Evolutionary conservation across 805 yeast genomes (phyloP).

Genomic region (Yarrowia yakushimensis): DNA sequence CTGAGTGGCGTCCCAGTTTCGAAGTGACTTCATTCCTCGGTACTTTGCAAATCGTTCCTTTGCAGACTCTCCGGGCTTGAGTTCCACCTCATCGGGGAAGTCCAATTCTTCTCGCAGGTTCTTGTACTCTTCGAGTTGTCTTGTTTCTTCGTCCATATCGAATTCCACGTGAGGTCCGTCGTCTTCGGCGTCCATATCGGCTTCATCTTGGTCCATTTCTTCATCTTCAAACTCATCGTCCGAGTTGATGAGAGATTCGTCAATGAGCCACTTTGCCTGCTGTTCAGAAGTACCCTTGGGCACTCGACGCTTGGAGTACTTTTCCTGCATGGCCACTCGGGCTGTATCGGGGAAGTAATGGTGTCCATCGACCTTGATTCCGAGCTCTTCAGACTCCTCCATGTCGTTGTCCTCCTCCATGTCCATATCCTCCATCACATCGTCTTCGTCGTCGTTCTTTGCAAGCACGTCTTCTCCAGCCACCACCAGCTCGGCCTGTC

Average conservation of each 20-base stretch:
- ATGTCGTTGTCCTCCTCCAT: conserved; percentile 34
- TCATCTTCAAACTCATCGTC: conserved; percentile 40
- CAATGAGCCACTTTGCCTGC: conserved; percentile 67
- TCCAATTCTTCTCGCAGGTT: conserved; percentile 74
- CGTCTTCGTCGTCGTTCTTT: background rate
- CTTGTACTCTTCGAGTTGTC: conserved; percentile 68
- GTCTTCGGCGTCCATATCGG: conserved; percentile 45
- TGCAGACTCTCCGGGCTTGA: conserved; percentile 72
- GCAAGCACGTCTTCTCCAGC: conserved; percentile 14
- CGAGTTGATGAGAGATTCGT: conserved; percentile 45
- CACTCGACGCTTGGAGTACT: conserved; percentile 41
- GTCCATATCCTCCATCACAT: conserved; percentile 31
- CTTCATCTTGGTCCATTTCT: conserved; percentile 34
- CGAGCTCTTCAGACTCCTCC: conserved; percentile 36
- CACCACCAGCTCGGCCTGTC: background rate
- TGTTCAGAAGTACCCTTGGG: conserved; percentile 76
- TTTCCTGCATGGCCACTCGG: conserved; percentile 32
- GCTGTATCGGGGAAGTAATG: conserved; percentile 45
- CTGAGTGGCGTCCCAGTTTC: conserved; percentile 88
- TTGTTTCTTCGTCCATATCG: conserved; percentile 75
- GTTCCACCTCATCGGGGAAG: conserved; percentile 93
- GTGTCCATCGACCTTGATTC: conserved; percentile 55
- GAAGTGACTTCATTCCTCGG: conserved; percentile 81
- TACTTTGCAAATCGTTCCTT: conserved; percentile 70
- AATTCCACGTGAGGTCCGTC: conserved; percentile 58